Evolutionary conservation across 257 asterid genomes (phyloP), one percentile per base, ranked within the genome.

Genomic region (Lantana camara): DNA sequence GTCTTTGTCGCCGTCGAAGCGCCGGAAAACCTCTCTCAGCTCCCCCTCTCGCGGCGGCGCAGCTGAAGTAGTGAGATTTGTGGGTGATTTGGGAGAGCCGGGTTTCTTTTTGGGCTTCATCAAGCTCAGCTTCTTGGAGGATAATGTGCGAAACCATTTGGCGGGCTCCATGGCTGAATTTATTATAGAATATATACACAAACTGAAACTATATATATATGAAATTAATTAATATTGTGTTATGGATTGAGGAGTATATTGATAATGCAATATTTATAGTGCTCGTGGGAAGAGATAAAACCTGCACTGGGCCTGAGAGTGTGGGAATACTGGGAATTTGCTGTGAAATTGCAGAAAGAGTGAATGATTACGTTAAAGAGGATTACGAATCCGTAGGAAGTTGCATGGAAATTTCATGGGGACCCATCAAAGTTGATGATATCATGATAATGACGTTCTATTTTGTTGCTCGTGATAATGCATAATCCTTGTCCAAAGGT

Each of bases 1-100:
- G 59, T 85, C 85, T 32, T 58, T n/a, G 66, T 82, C 82, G n/a
- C 54, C 35, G 20, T 82, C 89, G 49, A 85, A 85, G 29, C 81
- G 89, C 5, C 80, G 82, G 60, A 85, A 85, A 7, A 85, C 87
- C 48, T 82, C 80, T 19, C 58, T 44, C 60, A 75, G 70, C 57
- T 82, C 89, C 3, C 76, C 87, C 48, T 74, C 82, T 53, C 57
- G 30, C 37, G 66, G 19, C 20, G 69, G 69, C 1, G 40, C 8
- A 6, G 77, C 49, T 1, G 63, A 48, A 4, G 45, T 41, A 0
- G 4, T 60, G 69, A 0, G 84, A 68, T 16, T 59, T 69, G 20
- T 80, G 78, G 6, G 8, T 35, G 80, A 55, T 41, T 35, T 57
- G 0, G 78, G 58, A 4, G 81, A 65, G 29, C 40, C 23, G 6